A percentile compares a stretch with the other conserved stretches of the same genome.
Evolutionary conservation across 2,329 filamentous ascomycete species (phyloP).

Genomic region (Fusarium luffae): DNA sequence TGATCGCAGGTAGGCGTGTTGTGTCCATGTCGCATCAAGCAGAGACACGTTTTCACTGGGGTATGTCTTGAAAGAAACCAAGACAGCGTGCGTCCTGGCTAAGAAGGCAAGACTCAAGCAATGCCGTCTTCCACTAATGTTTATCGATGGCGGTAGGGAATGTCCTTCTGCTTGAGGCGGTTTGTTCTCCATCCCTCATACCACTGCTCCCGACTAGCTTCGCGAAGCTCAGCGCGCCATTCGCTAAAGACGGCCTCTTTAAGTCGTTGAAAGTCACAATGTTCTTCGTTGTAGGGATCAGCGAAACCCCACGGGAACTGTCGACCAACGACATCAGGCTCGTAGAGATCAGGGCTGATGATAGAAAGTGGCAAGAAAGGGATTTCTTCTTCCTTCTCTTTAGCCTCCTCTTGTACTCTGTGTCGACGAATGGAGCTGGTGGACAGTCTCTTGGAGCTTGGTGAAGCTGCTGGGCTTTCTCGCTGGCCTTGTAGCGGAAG

Average conservation of each 20-base stretch:
- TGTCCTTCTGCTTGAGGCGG: slow-evolving; percentile 67
- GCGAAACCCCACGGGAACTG: slow-evolving; percentile 98
- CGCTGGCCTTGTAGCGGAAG: slow-evolving; percentile 53
- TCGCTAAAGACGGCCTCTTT: slow-evolving; percentile 94
- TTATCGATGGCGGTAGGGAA: slow-evolving; percentile 53
- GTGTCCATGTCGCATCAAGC: slow-evolving; percentile 33
- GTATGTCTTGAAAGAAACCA: not conserved
- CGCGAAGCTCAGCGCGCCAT: slow-evolving; percentile 90
- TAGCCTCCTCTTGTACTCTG: slow-evolving; percentile 59
- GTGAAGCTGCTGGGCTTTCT: slow-evolving; percentile 49
- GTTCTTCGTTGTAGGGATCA: slow-evolving; percentile 87
- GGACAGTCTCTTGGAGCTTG: slow-evolving; percentile 59
- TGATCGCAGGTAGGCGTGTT: slow-evolving; percentile 30
- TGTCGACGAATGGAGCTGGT: slow-evolving; percentile 58
- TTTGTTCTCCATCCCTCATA: slow-evolving; percentile 94
- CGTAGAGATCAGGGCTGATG: slow-evolving; percentile 92
- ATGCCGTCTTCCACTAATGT: slow-evolving; percentile 4
- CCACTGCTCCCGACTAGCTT: slow-evolving; percentile 91
- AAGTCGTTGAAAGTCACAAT: slow-evolving; percentile 92
- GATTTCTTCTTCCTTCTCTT: slow-evolving; percentile 64
- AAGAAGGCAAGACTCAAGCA: slow-evolving; percentile 2
- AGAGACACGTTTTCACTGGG: slow-evolving; percentile 12
- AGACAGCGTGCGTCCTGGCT: slow-evolving; percentile 13
- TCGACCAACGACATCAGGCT: slow-evolving; percentile 81
- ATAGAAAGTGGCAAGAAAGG: slow-evolving; percentile 90